Evolutionary conservation across 805 yeast species (phyloP), one percentile per base, ranked within the genome.

Genomic region (Phaffomyces thermotolerans): DNA sequence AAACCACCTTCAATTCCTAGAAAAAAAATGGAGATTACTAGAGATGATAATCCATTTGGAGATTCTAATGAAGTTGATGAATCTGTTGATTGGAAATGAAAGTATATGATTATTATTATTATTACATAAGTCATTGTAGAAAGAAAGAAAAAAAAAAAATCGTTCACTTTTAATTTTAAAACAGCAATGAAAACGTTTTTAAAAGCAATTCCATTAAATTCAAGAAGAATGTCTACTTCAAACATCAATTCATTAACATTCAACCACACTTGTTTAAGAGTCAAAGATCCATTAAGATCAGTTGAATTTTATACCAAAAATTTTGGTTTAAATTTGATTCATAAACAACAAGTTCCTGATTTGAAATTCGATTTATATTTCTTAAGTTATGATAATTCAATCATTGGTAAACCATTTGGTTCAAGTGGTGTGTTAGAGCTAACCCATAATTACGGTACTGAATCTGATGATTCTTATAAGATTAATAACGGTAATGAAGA

Each of bases 401-500:
- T 40, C 31, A 36, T 34, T 27, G 48, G 44, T 6, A 41, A 45
- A n/a, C 60, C 59, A 8, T 58, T 57, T 29, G 49, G 34, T 10
- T 48, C 51, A 39, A 45, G 48, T 30, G 98, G 98, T 43, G 75
- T 91, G 17, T 71, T 91, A 46, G 97, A 89, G 63, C 73, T 91
- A 56, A 78, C 89, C 50, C 95, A 88, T 66, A 76, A 81, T 57
- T 79, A 84, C 66, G 93, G 91, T 10, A 71, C 81, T 38, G 85
- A 84, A 64, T 63, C 62, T 45, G 81, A 79, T 51, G 64, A 69
- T 2, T 61, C 66, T 8, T 88, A 71, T 66, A 70, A 64, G 47
- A 63, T 83, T 39, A 83, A 77, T 66, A 84, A 82, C 58, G 99
- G 99, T 47, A 91, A 93, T 61, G 78, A 72, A 8, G 88, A 82